Conservation (phyloP, 768 basidiomycete species). For the Rhizopogon rudus region DNA sequence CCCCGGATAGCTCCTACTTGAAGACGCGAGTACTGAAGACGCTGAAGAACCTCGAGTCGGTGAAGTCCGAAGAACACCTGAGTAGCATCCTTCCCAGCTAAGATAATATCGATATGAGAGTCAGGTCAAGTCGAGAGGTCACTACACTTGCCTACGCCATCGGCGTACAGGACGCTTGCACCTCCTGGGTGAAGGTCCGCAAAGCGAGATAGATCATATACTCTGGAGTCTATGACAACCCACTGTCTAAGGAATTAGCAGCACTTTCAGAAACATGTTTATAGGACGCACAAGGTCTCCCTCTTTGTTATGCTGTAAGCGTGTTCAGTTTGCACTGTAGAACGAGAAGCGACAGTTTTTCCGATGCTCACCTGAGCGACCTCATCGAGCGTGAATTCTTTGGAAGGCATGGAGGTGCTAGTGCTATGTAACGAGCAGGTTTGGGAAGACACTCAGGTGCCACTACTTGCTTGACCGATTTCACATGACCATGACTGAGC, state of each 20-base stretch:
- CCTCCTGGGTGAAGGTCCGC: constrained; percentile 84
- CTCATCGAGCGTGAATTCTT: constrained; percentile 50
- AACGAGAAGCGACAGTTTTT: not conserved
- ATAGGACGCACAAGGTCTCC: constrained; percentile 63
- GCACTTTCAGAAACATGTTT: not conserved
- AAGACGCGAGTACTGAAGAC: constrained; percentile 67
- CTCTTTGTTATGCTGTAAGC: constrained; percentile 74
- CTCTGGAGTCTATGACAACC: constrained; percentile 77
- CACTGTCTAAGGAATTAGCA: constrained; percentile 42
- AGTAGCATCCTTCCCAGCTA: constrained; percentile 73
- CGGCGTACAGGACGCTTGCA: constrained; percentile 61
- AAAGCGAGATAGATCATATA: constrained; percentile 80
- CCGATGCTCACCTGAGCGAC: constrained; percentile 52
- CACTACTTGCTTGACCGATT: too few relatives aligned
- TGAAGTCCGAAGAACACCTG: constrained; percentile 83
- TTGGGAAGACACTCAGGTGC: too few relatives aligned
- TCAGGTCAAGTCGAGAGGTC: not conserved
- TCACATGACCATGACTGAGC: too few relatives aligned
- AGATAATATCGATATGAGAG: not conserved
- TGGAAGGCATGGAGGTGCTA: constrained; percentile 9
- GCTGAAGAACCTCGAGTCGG: constrained; percentile 71
- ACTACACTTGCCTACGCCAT: constrained; percentile 52
- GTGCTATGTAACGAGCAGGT: too few relatives aligned
- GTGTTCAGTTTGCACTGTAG: not conserved
- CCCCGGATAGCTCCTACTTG: constrained; percentile 62